Base-by-base conservation (phyloP, 306 rosid species). In the Dalbergia cochinchinensis region DNA sequence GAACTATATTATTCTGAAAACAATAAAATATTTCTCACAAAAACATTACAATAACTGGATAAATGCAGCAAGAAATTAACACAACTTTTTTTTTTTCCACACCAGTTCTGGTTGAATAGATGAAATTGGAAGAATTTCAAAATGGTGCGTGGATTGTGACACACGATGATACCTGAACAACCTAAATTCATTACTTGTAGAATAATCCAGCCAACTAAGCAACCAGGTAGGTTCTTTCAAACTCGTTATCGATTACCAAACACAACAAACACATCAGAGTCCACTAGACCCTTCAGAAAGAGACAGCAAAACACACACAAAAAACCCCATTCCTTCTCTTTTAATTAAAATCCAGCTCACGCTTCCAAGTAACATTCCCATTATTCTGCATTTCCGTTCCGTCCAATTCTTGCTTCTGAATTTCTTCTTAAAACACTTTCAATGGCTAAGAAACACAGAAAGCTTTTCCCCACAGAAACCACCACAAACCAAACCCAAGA, bases 381-480 rank as follows among this genome's bases (percentile, higher is more conserved):
- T 68, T 78, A 31, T 71, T 78, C 35, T 41, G 69, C 85, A 78
- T 67, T 73, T 79, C 62, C 34, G 35, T 74, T 59, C 22, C 58
- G 55, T 48, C 54, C 74, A 20, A 39, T 53, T 55, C 31, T 70
- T 76, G 14, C 64, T 71, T 64, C 34, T 65, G 74, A 69, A 18
- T 65, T 72, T 73, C 69, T 60, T 44, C 69, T 65, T n/a, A 33
- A 65, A 33, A 42, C 73, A 42, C 79, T 78, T 82, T 41, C 65
- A 74, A 87, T 88, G 90, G 76, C 90, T 6, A 79, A 53, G 47
- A 87, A 50, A 79, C 90, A 81, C 86, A 85, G 97, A 83, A 90
- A 87, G 20, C 92, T 94, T 78, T 90, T 89, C 68, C 95, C 89
- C 3, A 22, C 83, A 19, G 34, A 60, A 16, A 41, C 74, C 4